These are phyloP conservation scores for Cystobasidium slooffiae DNA, from an alignment of 1,284 basidiomycete species.

Conservation along the genomic window DNA sequence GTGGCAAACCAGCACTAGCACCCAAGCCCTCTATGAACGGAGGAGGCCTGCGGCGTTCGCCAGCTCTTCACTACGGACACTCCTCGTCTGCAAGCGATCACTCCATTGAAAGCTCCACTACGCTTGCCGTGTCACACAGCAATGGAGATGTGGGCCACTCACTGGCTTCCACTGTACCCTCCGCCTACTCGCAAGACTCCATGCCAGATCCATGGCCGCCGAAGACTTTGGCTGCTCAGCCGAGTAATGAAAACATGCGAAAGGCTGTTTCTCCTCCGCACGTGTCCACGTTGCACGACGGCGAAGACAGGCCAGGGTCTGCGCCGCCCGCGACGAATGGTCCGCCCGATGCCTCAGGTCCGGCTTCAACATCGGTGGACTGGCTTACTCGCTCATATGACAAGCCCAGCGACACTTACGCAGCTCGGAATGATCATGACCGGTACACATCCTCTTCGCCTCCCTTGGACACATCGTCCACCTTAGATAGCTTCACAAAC, in stretches of 20 bases:
- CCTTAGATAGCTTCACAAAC: slow-evolving; percentile 27
- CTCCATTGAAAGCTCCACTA: background rate
- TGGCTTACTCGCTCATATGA: background rate
- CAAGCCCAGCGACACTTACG: background rate
- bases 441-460: background rate
- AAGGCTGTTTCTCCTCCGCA: background rate
- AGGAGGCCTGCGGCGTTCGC: background rate
- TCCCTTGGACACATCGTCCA: background rate
- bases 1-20: slow-evolving; percentile 22
- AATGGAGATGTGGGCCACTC: background rate
- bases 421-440: background rate
- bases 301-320: slow-evolving; percentile 7
- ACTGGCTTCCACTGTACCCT: slow-evolving; percentile 14
- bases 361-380: slow-evolving; percentile 5
- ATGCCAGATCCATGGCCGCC: slow-evolving; percentile 27
- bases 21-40: slow-evolving; percentile 4
- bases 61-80: background rate
- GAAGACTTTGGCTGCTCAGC: background rate
- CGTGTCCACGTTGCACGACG: background rate
- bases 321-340: slow-evolving; percentile 14
- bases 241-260: slow-evolving; percentile 6
- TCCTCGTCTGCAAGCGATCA: background rate
- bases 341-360: slow-evolving; percentile 28
- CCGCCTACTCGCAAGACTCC: slow-evolving; percentile 16
- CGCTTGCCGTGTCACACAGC: too few relatives aligned